Base-by-base conservation (phyloP, 768 basidiomycete species). In the Chalciporus pseudorubinellus region DNA sequence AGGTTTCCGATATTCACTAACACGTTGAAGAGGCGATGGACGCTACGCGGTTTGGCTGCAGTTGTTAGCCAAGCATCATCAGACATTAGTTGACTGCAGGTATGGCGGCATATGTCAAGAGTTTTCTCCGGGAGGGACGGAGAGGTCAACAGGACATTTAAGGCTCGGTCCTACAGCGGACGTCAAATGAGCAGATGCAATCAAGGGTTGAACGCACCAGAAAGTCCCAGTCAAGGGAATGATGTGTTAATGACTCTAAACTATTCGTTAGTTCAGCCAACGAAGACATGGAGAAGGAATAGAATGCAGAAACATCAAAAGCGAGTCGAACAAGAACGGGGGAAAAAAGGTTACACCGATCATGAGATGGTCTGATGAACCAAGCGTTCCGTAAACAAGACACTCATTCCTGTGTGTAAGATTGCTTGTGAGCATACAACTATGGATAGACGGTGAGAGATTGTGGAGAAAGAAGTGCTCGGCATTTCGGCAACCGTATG, bases 11-110 rank as follows among this genome's bases (percentile, higher is more conserved):
- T 68, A 18, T 71, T 74, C 51, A 75, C 72, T 39, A 77, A 63
- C 36, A 78, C 68, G 58, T 74, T 75, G 58, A 78, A 77, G 7
- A 79, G 59, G 6, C 76, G 72, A 48, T 74, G 75, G 4, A 70
- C 56, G 46, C 72, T 75, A 46, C 49, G 60, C 21, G 63, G 59
- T 8, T 71, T 57, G 26, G 59, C 56, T 14, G 56, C 29, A 28
- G 64, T 39, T 29, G 58, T 58, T 28, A 65, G 43, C 58, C 57
- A 59, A 24, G 54, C 54, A 24, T 69, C 60, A 24, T 58, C 59
- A 12, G 64, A 64, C 44, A 68, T 48, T 38, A 68, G 62, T 28
- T 68, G 68, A 34, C 62, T 66, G 46, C 68, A 67, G n/a, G 69
- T 70, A 44, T 64, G 59, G 38, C 47, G 62, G 44, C 66, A 68